Base-by-base conservation (phyloP, 176 grass and related monocot genomes). In the Oryza coarctata region DNA sequence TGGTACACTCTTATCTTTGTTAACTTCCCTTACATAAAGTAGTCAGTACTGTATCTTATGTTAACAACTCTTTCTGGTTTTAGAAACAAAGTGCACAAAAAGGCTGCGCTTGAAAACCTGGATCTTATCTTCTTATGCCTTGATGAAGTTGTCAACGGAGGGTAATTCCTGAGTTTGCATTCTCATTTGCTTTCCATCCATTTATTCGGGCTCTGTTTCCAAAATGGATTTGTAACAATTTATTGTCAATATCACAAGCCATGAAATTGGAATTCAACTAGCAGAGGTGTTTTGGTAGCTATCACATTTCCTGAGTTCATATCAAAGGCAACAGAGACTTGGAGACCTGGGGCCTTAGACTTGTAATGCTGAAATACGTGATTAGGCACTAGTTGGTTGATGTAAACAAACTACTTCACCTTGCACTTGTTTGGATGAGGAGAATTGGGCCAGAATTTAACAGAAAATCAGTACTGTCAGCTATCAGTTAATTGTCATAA, bases 101-200 rank as follows among this genome's bases (percentile, higher is more conserved):
- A 41, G 68, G 83, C 74, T 13, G 94, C 88, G 45, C 81, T 93
- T 68, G 91, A 91, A 77, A 97, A 97, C 34, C 70, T 97, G 67
- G 91, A 97, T 83, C 86, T 91, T 74, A 93, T 97, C 52, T 85
- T 93, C 40, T 74, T 93, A 77, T 93, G 94, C 81, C 70, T 93
- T 25, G 91, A 97, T 33, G 94, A 97, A 86, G 77, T 97, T 86
- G 77, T 91, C 72, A 91, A 93, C 80, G 82, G 83, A 83, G 91
- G 91, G 94, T 91, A 91, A 84, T 57, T 33, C 44, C 49, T 55
- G n/a, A 57, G 35, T 45, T 57, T 55, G 32, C 25, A 68, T 55
- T 22, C 65, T 38, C 55, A 15, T 39, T 57, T 50, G 6, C 13
- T 68, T 80, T 36, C 7, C 22, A 39, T 26, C 35, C 1, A 22